phyloP scores from a whole-genome alignment of 305 asterid genomes.

The Fraxinus xanthoxyloides region DNA sequence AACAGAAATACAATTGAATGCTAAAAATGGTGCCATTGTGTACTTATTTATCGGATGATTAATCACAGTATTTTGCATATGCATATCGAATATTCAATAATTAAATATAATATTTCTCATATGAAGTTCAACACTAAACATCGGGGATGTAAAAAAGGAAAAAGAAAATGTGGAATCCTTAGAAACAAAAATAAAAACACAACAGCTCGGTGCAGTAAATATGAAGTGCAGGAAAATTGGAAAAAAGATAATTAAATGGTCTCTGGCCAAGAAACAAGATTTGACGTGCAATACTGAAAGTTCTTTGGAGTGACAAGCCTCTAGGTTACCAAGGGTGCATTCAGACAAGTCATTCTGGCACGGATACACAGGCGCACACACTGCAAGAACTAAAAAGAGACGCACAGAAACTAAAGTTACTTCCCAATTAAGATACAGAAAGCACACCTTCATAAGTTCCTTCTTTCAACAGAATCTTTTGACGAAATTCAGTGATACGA shows the following conservation, averaged over 20 bases:
- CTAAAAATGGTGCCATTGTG: neutral
- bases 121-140: neutral
- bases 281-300: neutral
- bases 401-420: neutral
- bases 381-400: constrained; percentile 1
- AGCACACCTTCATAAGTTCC: constrained; percentile 65
- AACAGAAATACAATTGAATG: constrained; percentile 1
- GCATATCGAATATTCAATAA: neutral
- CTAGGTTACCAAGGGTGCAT: constrained; percentile 11
- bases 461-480: constrained; percentile 65
- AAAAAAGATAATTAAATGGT: too few species aligned
- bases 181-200: neutral
- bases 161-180: neutral
- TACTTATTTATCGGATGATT: neutral
- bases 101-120: neutral
- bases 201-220: neutral
- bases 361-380: neutral
- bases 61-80: neutral
- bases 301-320: neutral
- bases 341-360: constrained; percentile 1
- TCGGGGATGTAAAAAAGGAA: neutral
- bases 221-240: constrained; percentile 10
- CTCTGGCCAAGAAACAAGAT: neutral
- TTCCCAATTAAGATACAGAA: constrained; percentile 14
- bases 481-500: constrained; percentile 66